Conservation (phyloP, 352 stramenopile genomes). For the Pythium plurisporium region DNA sequence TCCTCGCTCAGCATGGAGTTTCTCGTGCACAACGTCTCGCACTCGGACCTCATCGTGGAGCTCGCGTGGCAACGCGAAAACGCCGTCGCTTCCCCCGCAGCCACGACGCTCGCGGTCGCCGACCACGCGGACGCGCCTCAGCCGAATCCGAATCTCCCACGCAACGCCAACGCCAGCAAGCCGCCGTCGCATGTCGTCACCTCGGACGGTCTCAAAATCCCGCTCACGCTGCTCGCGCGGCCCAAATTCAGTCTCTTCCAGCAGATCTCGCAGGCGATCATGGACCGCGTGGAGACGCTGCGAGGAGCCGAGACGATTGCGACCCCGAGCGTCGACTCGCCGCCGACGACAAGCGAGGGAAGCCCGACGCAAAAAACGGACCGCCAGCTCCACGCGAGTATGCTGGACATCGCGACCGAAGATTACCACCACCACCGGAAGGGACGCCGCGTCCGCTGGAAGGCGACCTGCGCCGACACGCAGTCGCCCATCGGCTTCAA, state of each 20-base stretch:
- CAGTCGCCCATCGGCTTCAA: constrained; percentile 79
- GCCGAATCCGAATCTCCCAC: neutral
- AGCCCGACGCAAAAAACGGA: constrained; percentile 37
- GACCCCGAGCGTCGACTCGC: constrained; percentile 1
- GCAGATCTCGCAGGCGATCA: constrained; percentile 66
- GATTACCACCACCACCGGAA: neutral
- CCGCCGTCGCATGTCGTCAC: constrained; percentile 1
- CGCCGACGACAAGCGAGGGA: constrained; percentile 25
- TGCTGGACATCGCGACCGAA: constrained; percentile 46
- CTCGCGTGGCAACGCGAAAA: constrained; percentile 69
- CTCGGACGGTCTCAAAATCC: constrained; percentile 24
- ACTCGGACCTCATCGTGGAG: constrained; percentile 94
- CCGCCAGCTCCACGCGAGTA: constrained; percentile 62
- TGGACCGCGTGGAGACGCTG: constrained; percentile 56
- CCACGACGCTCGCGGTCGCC: constrained; percentile 3
- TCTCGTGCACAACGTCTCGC: constrained; percentile 96
- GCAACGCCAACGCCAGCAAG: neutral
- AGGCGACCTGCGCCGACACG: constrained; percentile 48
- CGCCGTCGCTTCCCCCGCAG: neutral
- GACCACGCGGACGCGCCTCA: neutral
- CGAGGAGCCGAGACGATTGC: constrained; percentile 12
- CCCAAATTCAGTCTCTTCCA: constrained; percentile 90
- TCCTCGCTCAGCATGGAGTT: constrained; percentile 74
- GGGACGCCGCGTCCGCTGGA: constrained; percentile 39
- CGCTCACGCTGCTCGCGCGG: constrained; percentile 56